Evolutionary conservation across 257 asterid species (phyloP), one percentile per base, ranked within the genome.

Genomic region (Ajuga chamaepitys): DNA sequence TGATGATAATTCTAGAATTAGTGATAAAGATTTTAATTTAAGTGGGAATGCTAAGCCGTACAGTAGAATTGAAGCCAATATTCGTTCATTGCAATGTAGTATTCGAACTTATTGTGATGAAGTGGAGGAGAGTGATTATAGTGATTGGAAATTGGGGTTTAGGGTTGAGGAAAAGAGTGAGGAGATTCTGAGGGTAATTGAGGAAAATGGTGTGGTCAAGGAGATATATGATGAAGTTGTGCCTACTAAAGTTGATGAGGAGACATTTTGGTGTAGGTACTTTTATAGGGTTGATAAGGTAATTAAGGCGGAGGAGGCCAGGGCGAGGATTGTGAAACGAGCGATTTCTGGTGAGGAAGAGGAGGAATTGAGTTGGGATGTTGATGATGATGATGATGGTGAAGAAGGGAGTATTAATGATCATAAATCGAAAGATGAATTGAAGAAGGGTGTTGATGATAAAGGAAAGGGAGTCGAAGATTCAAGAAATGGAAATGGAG

Each of bases 311-410:
- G 95, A 86, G 83, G 95, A 87, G 74, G 86, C 85, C 0, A 81
- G 97, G 7, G 71, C 68, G 16, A 80, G 72, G 74, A 78, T 92
- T 56, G 93, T 92, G 63, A 77, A 72, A 37, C 66, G 84, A 40
- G 95, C 88, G 1, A 85, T 84, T 9, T 74, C 79, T 0, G 85
- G 79, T 0, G 95, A 88, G 66, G 93, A 73, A 18, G 96, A 86
- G 57, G 96, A 88, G 82, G 95, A 85, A 3, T 64, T 85, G 81
- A 81, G 95, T 59, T 85, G 95, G 95, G 98, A 88, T 72, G 72
- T 86, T 7, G 96, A 83, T 2, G 95, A 85, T 28, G 88, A 88
- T 7, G 95, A 85, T 14, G 86, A 82, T 1, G 81, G 71, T 17
- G 78, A 78, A 11, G 73, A 57, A 18, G 63, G 20, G 17, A 48